These are phyloP conservation scores for Zea luxurians DNA, from an alignment of 176 grass and related monocot species.

Conservation along the genomic window DNA sequence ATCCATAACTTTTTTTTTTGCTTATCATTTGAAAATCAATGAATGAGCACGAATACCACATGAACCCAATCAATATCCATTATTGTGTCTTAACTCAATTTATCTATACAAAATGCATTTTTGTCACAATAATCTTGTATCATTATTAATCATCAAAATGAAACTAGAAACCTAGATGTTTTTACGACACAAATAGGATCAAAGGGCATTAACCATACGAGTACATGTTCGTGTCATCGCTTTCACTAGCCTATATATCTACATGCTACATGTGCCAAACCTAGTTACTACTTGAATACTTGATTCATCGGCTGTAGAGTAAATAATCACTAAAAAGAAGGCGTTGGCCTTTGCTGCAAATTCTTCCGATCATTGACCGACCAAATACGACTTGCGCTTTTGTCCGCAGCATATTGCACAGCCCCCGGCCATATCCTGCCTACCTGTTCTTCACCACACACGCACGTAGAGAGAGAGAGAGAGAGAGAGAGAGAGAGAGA, in stretches of 20 bases:
- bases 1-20: too few relatives aligned
- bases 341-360: not conserved
- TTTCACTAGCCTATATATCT: not conserved
- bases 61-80: too few relatives aligned
- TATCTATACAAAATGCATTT: too few relatives aligned
- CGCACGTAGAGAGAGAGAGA: not conserved
- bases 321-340: slow-evolving; percentile 15
- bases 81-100: too few relatives aligned
- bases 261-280: slow-evolving; percentile 20
- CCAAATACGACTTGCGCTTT: slow-evolving; percentile 5
- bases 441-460: not conserved
- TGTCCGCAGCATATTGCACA: slow-evolving; percentile 16
- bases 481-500: not conserved
- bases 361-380: not conserved
- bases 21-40: too few relatives aligned
- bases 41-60: too few relatives aligned
- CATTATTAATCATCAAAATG: too few relatives aligned
- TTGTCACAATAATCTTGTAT: too few relatives aligned
- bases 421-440: slow-evolving; percentile 40
- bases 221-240: not conserved
- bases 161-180: too few relatives aligned
- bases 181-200: not conserved
- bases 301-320: not conserved
- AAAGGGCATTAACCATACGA: not conserved
- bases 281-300: not conserved